Conservation (phyloP, 2,329 filamentous ascomycete species). For the Gaeumannomyces sp. region DNA sequence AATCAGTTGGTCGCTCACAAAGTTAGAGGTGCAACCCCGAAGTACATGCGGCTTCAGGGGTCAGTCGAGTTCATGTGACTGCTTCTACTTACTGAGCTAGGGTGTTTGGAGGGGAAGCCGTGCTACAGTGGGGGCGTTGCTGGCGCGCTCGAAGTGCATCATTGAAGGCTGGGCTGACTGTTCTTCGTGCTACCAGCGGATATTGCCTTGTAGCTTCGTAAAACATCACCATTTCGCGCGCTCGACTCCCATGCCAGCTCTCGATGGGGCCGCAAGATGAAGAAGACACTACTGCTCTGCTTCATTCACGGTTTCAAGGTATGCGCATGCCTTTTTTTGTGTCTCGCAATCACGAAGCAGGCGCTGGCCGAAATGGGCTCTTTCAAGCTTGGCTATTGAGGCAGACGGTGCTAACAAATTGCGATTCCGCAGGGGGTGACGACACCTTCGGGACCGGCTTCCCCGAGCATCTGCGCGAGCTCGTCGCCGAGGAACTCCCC, state of each 20-base stretch:
- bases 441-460: conserved; percentile 69
- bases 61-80: neutral
- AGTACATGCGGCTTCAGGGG: neutral
- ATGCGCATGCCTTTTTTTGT: neutral
- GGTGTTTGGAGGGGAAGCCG: neutral
- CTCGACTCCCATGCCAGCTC: neutral
- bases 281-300: conserved; percentile 73
- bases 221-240: neutral
- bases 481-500: conserved; percentile 60
- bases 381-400: neutral
- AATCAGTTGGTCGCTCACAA: too few species aligned
- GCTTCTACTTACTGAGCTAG: neutral
- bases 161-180: neutral
- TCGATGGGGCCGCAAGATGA: conserved; percentile 40
- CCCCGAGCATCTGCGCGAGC: conserved; percentile 61
- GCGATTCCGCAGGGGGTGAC: conserved; percentile 53
- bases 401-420: neutral
- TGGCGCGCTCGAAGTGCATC: neutral
- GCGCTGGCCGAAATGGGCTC: neutral
- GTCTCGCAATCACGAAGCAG: neutral
- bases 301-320: conserved; percentile 90
- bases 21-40: too few species aligned
- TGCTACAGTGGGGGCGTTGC: neutral
- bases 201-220: neutral
- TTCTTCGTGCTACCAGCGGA: neutral